Base-by-base conservation (phyloP, 352 stramenopile genomes). In the Phytophthora quininea region DNA sequence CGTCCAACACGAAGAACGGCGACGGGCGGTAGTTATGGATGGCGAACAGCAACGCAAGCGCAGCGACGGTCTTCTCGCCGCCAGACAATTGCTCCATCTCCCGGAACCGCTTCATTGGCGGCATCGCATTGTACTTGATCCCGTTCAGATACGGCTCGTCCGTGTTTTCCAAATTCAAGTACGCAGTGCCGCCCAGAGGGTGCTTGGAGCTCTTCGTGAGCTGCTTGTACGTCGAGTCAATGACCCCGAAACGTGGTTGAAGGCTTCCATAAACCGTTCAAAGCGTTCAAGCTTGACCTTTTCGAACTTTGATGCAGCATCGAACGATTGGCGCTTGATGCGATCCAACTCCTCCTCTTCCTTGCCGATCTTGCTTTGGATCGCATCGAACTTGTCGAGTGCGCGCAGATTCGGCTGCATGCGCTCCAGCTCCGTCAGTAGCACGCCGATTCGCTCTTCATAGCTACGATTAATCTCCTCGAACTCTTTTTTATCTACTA, bases 41-140 rank as follows among this genome's bases (percentile, higher is more conserved):
- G 1, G 97, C 97, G 76, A 99, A 99, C 8, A 99, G 78, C 30
- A 99, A 79, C 10, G 98, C 98, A 7, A 99, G 84, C n/a, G 97
- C 96, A 6, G 98, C 98, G 0, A 99, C 96, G 1, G 97, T 99
- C 77, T 99, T 99, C 82, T 99, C 98, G 12, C 98, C 98, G 38
- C 98, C 98, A 27, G 95, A 99, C 6, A 99, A 77, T 67, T 99
- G 96, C 56, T 99, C 94, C 90, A 99, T 99, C 64, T 99, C 96
- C 54, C 97, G 89, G 68, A 99, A 99, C 27, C 97, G 90, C 80
- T 99, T 99, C 90, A 98, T 99, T 3, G 98, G 98, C 27, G 98
- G 98, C 97, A 99, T 99, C 1, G 97, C 98, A 66, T 98, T 99
- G 91, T 99, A 99, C 83, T 99, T 99, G 71, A 99, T 95, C 7